Conservation (phyloP, 1,284 basidiomycete species). For the Ustilago crameri region DNA sequence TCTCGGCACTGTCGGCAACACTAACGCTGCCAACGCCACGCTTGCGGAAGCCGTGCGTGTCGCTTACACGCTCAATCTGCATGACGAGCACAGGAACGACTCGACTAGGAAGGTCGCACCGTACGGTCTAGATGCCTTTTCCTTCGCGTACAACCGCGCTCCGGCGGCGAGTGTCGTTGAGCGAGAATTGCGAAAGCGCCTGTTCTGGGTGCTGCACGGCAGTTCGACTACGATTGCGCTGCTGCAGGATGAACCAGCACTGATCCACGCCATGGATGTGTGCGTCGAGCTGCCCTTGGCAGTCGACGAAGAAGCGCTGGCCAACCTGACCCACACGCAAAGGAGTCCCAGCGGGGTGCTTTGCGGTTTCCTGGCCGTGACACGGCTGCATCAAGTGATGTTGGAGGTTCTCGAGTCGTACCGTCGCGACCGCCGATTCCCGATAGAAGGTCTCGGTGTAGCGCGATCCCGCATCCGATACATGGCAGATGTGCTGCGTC, state of each 20-base stretch:
- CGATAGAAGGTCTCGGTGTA: constrained; percentile 30
- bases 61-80: constrained; percentile 43
- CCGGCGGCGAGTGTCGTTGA: constrained; percentile 40
- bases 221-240: constrained; percentile 54
- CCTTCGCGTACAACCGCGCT: constrained; percentile 20
- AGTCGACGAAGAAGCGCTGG: constrained; percentile 48
- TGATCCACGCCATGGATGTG: constrained; percentile 48
- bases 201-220: constrained; percentile 52
- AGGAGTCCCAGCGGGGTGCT: constrained; percentile 30
- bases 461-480: constrained; percentile 32
- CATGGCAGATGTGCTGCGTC: constrained; percentile 23
- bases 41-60: constrained; percentile 53
- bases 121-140: constrained; percentile 17
- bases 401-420: constrained; percentile 48
- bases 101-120: constrained; percentile 6
- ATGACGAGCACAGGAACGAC: constrained; percentile 46
- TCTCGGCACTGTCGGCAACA: constrained; percentile 43
- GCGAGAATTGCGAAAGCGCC: constrained; percentile 44
- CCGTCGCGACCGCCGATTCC: constrained; percentile 41
- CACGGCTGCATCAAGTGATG: constrained; percentile 48
- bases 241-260: constrained; percentile 48
- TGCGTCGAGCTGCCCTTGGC: constrained; percentile 50
- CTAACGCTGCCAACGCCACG: constrained; percentile 52
- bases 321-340: constrained; percentile 20
- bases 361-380: constrained; percentile 48